Evolutionary conservation across 257 asterid genomes (phyloP).

Genomic region (Nyctanthes arbortristis): DNA sequence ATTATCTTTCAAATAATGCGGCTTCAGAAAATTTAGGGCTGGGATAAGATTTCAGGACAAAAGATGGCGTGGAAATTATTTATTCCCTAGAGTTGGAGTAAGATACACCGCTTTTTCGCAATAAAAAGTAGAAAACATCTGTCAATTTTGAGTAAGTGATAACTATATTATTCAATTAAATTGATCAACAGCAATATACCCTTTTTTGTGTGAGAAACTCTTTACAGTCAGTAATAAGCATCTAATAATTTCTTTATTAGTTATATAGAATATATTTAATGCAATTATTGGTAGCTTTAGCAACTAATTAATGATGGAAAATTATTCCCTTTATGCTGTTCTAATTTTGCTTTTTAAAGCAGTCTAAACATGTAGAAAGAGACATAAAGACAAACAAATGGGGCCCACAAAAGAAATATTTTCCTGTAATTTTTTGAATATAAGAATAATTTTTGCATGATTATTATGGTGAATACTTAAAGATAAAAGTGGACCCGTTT

Average conservation of each 20-base stretch:
- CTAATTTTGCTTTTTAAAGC: not conserved
- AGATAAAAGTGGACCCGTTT: not conserved
- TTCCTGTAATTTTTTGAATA: not conserved
- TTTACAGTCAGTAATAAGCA: not conserved
- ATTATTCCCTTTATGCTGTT: not conserved
- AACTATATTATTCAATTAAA: no score
- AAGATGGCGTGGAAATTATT: no score
- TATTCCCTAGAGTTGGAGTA: no score
- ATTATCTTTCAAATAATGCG: not conserved
- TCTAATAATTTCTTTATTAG: not conserved
- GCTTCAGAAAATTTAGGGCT: not conserved
- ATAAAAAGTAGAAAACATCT: no score
- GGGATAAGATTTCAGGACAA: no score
- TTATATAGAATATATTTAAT: not conserved
- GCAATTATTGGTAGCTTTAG: not conserved
- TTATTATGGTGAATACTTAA: not conserved
- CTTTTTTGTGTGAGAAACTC: no score
- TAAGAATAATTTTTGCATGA: not conserved
- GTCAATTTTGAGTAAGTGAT: no score
- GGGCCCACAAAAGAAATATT: not conserved
- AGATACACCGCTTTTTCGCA: not conserved
- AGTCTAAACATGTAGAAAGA: not conserved
- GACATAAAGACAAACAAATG: not conserved
- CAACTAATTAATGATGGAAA: not conserved
- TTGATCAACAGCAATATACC: no score